Evolutionary conservation across 225 moss, liverwort and hornwort species (phyloP).

Genomic region (Lunularia cruciata): DNA sequence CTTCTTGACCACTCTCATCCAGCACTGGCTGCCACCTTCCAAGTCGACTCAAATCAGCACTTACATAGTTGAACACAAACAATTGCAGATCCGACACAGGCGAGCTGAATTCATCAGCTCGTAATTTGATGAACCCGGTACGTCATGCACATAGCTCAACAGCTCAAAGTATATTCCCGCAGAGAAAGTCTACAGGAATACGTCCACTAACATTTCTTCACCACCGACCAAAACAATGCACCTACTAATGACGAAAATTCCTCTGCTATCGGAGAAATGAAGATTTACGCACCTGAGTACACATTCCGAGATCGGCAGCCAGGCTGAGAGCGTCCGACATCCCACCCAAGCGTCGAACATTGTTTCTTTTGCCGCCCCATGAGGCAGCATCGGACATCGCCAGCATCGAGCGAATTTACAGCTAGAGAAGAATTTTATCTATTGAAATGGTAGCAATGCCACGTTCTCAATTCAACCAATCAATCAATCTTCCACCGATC

Average conservation of each 20-base stretch:
- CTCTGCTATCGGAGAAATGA: background rate
- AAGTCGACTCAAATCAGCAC: slow-evolving; percentile 1
- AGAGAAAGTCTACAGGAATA: no score
- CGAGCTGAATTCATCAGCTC: no score
- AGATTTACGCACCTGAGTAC: slow-evolving; percentile 35
- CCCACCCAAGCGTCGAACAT: slow-evolving; percentile 82
- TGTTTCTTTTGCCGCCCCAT: slow-evolving; percentile 51
- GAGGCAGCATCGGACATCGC: slow-evolving; percentile 26
- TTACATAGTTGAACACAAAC: no score
- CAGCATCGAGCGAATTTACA: slow-evolving; percentile 9
- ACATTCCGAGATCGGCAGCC: slow-evolving; percentile 81
- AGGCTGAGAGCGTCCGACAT: slow-evolving; percentile 93
- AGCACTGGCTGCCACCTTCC: slow-evolving; percentile 37
- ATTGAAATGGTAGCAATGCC: no score
- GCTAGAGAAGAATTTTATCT: no score
- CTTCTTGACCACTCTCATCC: slow-evolving; percentile 56
- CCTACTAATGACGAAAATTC: background rate
- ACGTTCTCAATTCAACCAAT: no score
- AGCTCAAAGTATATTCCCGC: no score
- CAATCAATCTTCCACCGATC: no score
- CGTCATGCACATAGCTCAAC: no score
- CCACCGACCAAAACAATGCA: background rate
- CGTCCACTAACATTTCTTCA: no score
- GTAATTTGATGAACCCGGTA: no score
- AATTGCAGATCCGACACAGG: no score